Evolutionary conservation across 2,329 filamentous ascomycete species (phyloP), one percentile per base, ranked within the genome.

Genomic region (Neoscytalidium dimidiatum): DNA sequence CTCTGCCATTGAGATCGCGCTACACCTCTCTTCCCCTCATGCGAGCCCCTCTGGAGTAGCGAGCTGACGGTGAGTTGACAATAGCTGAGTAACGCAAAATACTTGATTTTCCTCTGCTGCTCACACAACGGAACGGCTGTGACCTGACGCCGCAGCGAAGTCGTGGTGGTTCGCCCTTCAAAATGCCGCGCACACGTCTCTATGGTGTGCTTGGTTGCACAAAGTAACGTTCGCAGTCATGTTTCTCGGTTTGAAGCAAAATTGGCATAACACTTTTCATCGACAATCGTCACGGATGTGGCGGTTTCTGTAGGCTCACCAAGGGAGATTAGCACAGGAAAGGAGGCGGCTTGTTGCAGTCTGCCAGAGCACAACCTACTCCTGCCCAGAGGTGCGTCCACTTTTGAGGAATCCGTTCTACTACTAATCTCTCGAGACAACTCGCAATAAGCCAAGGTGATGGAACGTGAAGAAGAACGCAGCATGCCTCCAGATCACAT

Each of bases 71-170:
- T 23, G 56, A 60, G 43, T 33, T n/a, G 41, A 8, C 56, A 13
- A 19, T 26, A 23, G 28, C 56, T 44, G 19, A 14, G 56, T 60
- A 43, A 60, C 56, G 56, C 56, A 29, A 21, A 60, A 60, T 46
- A 23, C 56, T 19, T 60, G 56, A 60, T 46, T 60, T 46, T 13
- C 14, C 21, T 17, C 19, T 23, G 41, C 56, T 46, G 29, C 56
- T 44, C 56, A 60, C 56, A 33, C 41, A 29, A 58, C 43, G 11
- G n/a, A 17, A 21, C 56, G 56, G 38, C 41, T 48, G 41, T 60
- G 56, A 44, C 56, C 43, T 21, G 31, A 21, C 23, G 33, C 28
- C 17, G 29, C 49, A 21, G 17, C 17, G 46, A 52, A 33, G 17
- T 28, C 17, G 17, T 26, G 28, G n/a, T 35, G 14, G 49, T 8